Conservation (phyloP, 139 green algal genomes). For the Chlorokybus atmophyticus region DNA sequence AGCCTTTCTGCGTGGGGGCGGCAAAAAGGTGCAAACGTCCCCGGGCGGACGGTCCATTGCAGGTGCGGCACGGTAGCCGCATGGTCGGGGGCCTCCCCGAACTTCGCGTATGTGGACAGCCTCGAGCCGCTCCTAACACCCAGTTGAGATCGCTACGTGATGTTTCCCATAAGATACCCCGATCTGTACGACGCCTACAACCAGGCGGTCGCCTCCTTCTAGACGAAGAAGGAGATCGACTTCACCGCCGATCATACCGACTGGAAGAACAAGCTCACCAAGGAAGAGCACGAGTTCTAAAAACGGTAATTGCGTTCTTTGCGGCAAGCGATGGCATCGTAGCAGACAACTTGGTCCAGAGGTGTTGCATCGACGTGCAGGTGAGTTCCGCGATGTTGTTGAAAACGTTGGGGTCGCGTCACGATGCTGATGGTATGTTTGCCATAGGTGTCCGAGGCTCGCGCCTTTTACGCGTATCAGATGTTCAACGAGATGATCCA, state of each 20-base stretch:
- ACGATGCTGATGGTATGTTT: too few relatives aligned
- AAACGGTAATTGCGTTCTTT: constrained; percentile 30
- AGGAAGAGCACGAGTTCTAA: constrained; percentile 31
- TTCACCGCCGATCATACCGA: constrained; percentile 46
- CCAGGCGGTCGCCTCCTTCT: constrained; percentile 54
- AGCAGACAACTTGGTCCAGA: constrained; percentile 28
- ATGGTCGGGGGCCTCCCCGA: too few relatives aligned
- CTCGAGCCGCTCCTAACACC: too few relatives aligned
- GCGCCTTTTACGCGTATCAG: constrained; percentile 33
- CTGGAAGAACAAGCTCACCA: constrained; percentile 39
- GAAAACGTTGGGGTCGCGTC: too few relatives aligned
- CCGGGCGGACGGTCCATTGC: too few relatives aligned
- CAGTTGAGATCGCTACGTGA: background rate
- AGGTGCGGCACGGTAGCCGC: too few relatives aligned
- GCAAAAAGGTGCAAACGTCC: too few relatives aligned
- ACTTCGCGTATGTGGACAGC: too few relatives aligned
- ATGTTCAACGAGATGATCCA: constrained; percentile 36
- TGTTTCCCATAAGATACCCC: constrained; percentile 28
- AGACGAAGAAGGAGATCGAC: constrained; percentile 65
- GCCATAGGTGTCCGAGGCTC: too few relatives aligned
- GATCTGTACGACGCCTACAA: constrained; percentile 59
- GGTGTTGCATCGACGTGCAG: constrained; percentile 29
- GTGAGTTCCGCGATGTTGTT: too few relatives aligned
- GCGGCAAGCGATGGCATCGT: constrained; percentile 32
- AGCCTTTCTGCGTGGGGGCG: too few relatives aligned